Percentiles rank a stretch among this genome's conserved stretches.
Evolutionary conservation across 148 eudicot genomes (phyloP).

Genomic region (Talinum fruticosum): DNA sequence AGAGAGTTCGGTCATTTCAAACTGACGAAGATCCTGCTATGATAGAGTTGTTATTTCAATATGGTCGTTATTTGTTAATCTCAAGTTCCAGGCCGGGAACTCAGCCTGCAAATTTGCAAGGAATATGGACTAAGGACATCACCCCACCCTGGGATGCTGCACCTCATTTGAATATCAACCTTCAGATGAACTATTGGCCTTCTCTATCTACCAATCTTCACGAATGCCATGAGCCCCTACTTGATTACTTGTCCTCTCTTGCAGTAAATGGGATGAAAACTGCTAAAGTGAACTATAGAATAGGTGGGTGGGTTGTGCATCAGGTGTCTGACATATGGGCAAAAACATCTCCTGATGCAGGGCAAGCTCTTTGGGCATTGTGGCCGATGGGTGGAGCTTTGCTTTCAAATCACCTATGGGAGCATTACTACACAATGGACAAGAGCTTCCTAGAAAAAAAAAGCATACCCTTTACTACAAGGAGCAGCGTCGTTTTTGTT

Average conservation of each 20-base stretch:
- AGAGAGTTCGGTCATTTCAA: slow-evolving; percentile 69
- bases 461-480: slow-evolving; percentile 75
- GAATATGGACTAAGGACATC: slow-evolving; percentile 71
- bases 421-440: slow-evolving; percentile 79
- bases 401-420: slow-evolving; percentile 95
- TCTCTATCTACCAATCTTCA: slow-evolving; percentile 75
- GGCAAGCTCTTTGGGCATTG: slow-evolving; percentile 74
- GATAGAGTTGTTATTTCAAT: slow-evolving; percentile 80
- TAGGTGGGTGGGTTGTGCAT: slow-evolving; percentile 87
- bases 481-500: slow-evolving; percentile 64
- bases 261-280: slow-evolving; percentile 69
- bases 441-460: slow-evolving; percentile 56
- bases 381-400: slow-evolving; percentile 99
- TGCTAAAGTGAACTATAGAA: slow-evolving; percentile 68
- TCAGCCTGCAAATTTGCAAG: slow-evolving; percentile 80
- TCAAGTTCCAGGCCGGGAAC: slow-evolving; percentile 80
- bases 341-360: slow-evolving; percentile 72
- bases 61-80: slow-evolving; percentile 81
- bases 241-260: slow-evolving; percentile 55
- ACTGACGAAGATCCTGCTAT: slow-evolving; percentile 79
- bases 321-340: slow-evolving; percentile 88
- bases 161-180: slow-evolving; percentile 90
- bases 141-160: slow-evolving; percentile 82
- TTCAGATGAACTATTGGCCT: slow-evolving; percentile 96
- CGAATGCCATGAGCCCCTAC: slow-evolving; percentile 78